Evolutionary conservation across 495 filamentous ascomycete genomes (phyloP).

Genomic region (Talaromyces nanjingensis): DNA sequence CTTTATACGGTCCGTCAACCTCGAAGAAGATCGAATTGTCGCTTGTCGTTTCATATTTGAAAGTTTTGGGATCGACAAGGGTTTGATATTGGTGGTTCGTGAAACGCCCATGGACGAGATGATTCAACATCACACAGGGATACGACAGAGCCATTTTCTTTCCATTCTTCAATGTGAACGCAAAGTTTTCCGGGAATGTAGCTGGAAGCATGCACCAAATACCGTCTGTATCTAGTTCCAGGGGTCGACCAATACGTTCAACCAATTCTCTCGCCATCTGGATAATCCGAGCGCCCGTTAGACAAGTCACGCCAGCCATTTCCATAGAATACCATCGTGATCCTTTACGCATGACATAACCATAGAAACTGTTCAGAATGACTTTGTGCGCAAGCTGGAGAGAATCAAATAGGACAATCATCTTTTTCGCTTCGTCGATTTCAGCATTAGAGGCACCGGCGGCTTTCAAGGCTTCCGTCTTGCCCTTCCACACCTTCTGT

Average conservation of each 20-base stretch:
- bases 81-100: constrained; percentile 98
- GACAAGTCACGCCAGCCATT: constrained; percentile 97
- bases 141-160: constrained; percentile 95
- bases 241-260: constrained; percentile 83
- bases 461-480: constrained; percentile 77
- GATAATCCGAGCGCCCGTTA: constrained; percentile 96
- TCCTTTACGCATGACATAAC: constrained; percentile 98
- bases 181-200: constrained; percentile 94
- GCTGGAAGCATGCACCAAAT: constrained; percentile 99
- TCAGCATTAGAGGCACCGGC: constrained; percentile 70
- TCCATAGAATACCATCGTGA: constrained; percentile 99
- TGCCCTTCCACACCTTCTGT: constrained; percentile 97
- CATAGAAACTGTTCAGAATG: constrained; percentile 98
- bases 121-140: constrained; percentile 98
- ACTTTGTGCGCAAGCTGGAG: constrained; percentile 97
- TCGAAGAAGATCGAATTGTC: constrained; percentile 99
- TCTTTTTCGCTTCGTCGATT: constrained; percentile 93
- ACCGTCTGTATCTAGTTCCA: constrained; percentile 98
- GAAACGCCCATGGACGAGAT: constrained; percentile 89
- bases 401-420: constrained; percentile 95
- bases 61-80: constrained; percentile 66
- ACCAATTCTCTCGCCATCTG: constrained; percentile 94
- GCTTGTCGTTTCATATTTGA: constrained; percentile 89
- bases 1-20: constrained; percentile 93
- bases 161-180: constrained; percentile 87